These are phyloP conservation scores for Boletellus ananiceps DNA, from an alignment of 768 basidiomycete species.

Conservation along the genomic window DNA sequence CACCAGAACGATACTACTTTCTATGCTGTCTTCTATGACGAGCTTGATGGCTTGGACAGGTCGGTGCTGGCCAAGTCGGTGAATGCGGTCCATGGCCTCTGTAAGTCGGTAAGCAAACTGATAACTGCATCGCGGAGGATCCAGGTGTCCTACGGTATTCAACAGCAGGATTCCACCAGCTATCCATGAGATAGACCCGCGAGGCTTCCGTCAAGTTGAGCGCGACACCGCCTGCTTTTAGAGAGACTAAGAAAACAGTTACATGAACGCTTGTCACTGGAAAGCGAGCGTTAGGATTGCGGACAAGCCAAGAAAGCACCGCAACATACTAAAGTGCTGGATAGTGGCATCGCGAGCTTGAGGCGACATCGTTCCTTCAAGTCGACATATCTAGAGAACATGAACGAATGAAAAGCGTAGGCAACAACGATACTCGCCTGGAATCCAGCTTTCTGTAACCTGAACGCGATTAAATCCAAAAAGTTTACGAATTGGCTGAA, in stretches of 20 bases:
- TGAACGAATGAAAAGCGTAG: neutral
- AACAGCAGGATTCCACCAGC: conserved; percentile 98
- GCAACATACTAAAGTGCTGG: conserved; percentile 77
- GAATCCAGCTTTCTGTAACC: conserved; percentile 90
- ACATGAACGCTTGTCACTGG: conserved; percentile 89
- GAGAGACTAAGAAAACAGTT: conserved; percentile 93
- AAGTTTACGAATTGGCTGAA: conserved; percentile 96
- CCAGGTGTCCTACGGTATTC: conserved; percentile 62
- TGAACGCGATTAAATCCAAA: conserved; percentile 87
- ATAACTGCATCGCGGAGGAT: neutral
- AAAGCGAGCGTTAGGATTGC: neutral
- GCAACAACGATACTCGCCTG: conserved; percentile 45
- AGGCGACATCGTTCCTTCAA: conserved; percentile 97
- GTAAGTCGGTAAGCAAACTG: conserved; percentile 15
- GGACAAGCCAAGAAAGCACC: neutral
- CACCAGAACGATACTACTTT: conserved; percentile 88
- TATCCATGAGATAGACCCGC: conserved; percentile 94
- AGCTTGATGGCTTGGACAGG: conserved; percentile 93
- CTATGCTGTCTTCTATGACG: conserved; percentile 94
- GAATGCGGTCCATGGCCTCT: conserved; percentile 98
- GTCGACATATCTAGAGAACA: conserved; percentile 68
- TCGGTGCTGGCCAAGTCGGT: conserved; percentile 90
- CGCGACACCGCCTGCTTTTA: conserved; percentile 95
- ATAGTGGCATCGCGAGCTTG: conserved; percentile 93
- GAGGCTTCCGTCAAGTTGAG: conserved; percentile 89